These are phyloP conservation scores for Pyrenochaeta sp. DNA, from an alignment of 2,329 filamentous ascomycete species.

Conservation along the genomic window DNA sequence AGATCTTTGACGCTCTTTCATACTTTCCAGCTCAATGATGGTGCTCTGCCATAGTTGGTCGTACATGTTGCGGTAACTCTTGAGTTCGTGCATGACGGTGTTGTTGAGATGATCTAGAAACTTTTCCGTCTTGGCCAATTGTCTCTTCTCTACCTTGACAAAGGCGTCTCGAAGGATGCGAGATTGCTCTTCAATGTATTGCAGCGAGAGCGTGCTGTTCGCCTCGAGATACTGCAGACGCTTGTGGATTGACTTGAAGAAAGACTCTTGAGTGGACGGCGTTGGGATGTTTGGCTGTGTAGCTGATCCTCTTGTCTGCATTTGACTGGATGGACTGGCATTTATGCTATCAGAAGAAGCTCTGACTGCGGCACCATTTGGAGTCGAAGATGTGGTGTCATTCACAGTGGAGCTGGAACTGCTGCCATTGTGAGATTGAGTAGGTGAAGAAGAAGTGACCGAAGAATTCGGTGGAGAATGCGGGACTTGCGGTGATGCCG, in stretches of 20 bases:
- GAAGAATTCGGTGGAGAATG: slow-evolving; percentile 10
- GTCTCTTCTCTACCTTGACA: slow-evolving; percentile 83
- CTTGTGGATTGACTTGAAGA: slow-evolving; percentile 97
- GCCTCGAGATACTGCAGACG: slow-evolving; percentile 88
- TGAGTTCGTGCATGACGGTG: slow-evolving; percentile 79
- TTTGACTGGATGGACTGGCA: slow-evolving; percentile 20
- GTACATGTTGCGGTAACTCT: slow-evolving; percentile 73
- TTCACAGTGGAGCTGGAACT: slow-evolving; percentile 14
- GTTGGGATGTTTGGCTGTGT: slow-evolving; percentile 62
- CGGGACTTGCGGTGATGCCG: slow-evolving; percentile 4
- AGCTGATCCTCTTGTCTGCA: slow-evolving; percentile 42
- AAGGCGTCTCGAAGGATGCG: slow-evolving; percentile 88
- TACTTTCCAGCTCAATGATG: slow-evolving; percentile 86
- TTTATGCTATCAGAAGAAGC: slow-evolving; percentile 24
- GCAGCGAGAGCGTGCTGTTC: slow-evolving; percentile 89
- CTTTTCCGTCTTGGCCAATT: slow-evolving; percentile 79
- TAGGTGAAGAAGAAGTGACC: slow-evolving; percentile 5
- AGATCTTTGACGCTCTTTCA: slow-evolving; percentile 81
- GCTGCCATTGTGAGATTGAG: slow-evolving; percentile 13
- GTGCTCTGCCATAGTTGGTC: slow-evolving; percentile 98
- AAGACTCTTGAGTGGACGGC: slow-evolving; percentile 93
- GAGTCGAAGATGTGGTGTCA: slow-evolving; percentile 15
- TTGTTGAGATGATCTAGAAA: slow-evolving; percentile 87
- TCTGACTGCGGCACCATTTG: slow-evolving; percentile 17
- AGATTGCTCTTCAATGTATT: slow-evolving; percentile 97